Conservation (phyloP, 2,329 filamentous ascomycete species). For the Pestalotiopsis sp. region DNA sequence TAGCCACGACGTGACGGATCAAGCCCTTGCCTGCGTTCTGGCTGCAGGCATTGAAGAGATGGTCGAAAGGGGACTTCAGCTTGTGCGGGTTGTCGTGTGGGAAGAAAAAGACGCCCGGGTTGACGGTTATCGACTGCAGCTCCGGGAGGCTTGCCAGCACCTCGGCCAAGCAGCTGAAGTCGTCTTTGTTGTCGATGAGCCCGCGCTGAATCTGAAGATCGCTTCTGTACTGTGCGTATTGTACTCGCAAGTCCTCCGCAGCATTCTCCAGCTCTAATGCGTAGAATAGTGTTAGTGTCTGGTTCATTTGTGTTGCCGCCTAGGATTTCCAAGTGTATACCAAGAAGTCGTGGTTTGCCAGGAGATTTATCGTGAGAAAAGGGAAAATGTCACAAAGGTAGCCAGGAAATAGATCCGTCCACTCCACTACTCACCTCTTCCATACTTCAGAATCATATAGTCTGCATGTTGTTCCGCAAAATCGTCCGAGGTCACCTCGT, state of each 20-base stretch:
- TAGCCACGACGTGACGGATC: background rate
- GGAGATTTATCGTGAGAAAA: no score
- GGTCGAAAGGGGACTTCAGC: background rate
- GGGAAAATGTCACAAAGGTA: no score
- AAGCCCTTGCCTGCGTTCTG: background rate
- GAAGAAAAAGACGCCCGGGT: background rate
- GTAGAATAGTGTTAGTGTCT: no score
- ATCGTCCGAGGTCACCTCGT: background rate
- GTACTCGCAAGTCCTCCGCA: background rate
- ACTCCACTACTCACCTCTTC: background rate
- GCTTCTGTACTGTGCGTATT: background rate
- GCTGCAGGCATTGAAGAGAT: background rate
- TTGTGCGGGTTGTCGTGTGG: no score
- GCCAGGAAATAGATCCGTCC: no score
- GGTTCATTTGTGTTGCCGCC: no score
- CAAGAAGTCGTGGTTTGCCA: no score
- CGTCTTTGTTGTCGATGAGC: background rate
- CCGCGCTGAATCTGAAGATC: background rate
- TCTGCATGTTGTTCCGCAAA: background rate
- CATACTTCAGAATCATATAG: background rate
- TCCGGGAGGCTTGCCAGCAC: background rate
- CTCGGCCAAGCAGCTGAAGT: background rate
- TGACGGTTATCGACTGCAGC: background rate
- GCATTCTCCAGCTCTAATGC: background rate
- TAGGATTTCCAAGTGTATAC: no score